Base-by-base conservation (phyloP, 176 grass and related monocot genomes). In the Luzula sylvatica region DNA sequence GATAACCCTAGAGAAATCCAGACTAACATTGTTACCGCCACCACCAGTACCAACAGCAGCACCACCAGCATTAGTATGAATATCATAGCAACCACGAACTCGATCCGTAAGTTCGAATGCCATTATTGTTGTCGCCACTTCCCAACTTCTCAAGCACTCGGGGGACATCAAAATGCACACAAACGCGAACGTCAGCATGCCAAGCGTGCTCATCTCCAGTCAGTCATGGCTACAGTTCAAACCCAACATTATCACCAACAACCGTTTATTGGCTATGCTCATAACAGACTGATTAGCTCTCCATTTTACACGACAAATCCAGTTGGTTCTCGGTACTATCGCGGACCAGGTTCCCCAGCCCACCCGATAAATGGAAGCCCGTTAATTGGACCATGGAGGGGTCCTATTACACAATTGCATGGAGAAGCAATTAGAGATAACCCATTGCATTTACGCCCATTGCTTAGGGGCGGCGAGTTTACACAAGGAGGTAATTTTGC, bases 51-150 rank as follows among this genome's bases (percentile, higher is more conserved):
- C 4, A 38, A 48, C 5, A 1, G 55, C n/a, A 47, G 65, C 13
- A 50, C 76, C 13, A 67, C 52, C 44, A 66, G 65, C 59, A 9
- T 70, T 5, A 71, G 43, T 20, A 58, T 46, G 11, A 62, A 61
- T 8, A 55, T 43, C 19, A 46, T 45, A 46, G 46, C 62, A 11
- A 66, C 55, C 20, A 8, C 61, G 0, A 78, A 72, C 56, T 73
- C 63, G 46, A 83, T 58, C 61, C 79, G 86, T 53, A 98, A 98
- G 67, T 98, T 98, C 55, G 93, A 98, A 72, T 98, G 93, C 71
- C 93, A 98, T 68, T 98, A 98, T 65, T 98, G 93, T 56, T 98
- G 81, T 66, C 83, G 93, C 50, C 58, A 90, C 61, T 98, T 98
- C 60, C 81, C 93, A 20, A 98, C 86, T 24, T 98, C 93, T 53